Conservation (phyloP, 495 filamentous ascomycete species). For the Aspergillus heteromorphus region DNA sequence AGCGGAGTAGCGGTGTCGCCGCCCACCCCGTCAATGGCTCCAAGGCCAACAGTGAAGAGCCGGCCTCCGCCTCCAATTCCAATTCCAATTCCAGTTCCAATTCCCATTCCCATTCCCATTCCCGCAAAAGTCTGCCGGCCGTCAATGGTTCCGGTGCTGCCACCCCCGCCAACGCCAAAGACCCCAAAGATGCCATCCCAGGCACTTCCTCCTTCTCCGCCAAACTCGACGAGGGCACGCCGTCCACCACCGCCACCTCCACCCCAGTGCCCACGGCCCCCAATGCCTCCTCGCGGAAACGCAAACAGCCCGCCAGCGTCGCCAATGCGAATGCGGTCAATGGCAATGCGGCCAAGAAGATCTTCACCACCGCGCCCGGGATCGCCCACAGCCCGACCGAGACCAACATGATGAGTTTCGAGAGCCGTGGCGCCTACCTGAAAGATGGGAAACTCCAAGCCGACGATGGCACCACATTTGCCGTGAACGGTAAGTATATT, state of each 20-base stretch:
- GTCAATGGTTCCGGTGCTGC: conserved; percentile 27
- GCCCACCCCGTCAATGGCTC: conserved; percentile 29
- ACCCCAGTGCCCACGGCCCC: neutral
- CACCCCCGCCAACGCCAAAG: conserved; percentile 18
- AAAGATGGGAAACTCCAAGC: conserved; percentile 76
- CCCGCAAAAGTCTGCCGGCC: conserved; percentile 41
- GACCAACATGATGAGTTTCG: conserved; percentile 85
- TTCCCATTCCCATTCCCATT: too few species aligned
- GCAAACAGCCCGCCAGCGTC: conserved; percentile 65
- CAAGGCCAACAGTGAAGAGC: conserved; percentile 39
- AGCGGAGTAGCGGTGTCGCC: conserved; percentile 33
- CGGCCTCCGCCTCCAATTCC: conserved; percentile 28
- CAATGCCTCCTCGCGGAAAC: conserved; percentile 62
- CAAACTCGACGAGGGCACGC: conserved; percentile 35
- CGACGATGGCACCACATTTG: conserved; percentile 82
- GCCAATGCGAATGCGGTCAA: conserved; percentile 29
- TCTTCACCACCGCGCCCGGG: conserved; percentile 43
- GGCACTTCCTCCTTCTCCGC: conserved; percentile 60
- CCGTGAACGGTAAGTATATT: conserved; percentile 72
- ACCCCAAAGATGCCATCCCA: conserved; percentile 56
- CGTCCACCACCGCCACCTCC: conserved; percentile 1
- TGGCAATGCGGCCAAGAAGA: conserved; percentile 36
- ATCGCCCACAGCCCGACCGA: conserved; percentile 34
- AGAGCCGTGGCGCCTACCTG: conserved; percentile 58
- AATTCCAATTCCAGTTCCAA: too few species aligned